Percentiles rank a stretch among this genome's conserved stretches.
These are phyloP conservation scores for Starmera pachycereana DNA, from an alignment of 805 yeast genomes.

Conservation along the genomic window DNA sequence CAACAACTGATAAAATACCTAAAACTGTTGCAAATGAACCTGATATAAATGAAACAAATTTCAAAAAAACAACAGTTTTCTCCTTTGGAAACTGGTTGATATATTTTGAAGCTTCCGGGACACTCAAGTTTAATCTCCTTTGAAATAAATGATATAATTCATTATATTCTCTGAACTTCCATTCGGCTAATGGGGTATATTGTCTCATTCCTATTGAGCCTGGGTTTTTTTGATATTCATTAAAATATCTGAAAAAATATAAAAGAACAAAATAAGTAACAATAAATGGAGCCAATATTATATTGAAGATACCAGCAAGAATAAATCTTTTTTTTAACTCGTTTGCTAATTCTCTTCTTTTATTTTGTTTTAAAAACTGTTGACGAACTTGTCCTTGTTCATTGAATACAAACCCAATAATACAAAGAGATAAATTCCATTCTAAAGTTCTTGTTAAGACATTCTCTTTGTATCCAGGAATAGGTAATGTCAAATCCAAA, in stretches of 20 bases:
- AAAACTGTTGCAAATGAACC: constrained; percentile 88
- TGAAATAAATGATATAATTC: constrained; percentile 86
- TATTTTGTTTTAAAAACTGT: constrained; percentile 57
- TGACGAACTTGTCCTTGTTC: constrained; percentile 74
- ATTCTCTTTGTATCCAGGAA: constrained; percentile 32
- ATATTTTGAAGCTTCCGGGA: constrained; percentile 71
- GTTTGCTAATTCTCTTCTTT: constrained; percentile 52
- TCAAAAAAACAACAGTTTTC: constrained; percentile 40
- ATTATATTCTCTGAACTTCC: constrained; percentile 91
- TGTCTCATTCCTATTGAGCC: constrained; percentile 73
- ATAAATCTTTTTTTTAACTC: constrained; percentile 74
- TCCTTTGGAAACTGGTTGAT: constrained; percentile 90
- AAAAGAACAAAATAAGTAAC: constrained; percentile 73
- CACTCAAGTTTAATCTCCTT: constrained; percentile 66
- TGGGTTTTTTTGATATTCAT: constrained; percentile 86
- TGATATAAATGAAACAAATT: constrained; percentile 60
- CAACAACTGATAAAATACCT: constrained; percentile 66
- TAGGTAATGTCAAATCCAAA: constrained; percentile 52
- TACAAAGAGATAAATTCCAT: constrained; percentile 87
- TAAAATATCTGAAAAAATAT: constrained; percentile 84
- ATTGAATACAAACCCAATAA: constrained; percentile 78
- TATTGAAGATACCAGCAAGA: constrained; percentile 79
- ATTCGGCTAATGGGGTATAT: constrained; percentile 88
- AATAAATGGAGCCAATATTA: constrained; percentile 75
- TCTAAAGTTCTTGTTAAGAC: constrained; percentile 79